These are phyloP conservation scores for Kuraishia molischiana DNA, from an alignment of 805 yeast genomes.

Conservation along the genomic window DNA sequence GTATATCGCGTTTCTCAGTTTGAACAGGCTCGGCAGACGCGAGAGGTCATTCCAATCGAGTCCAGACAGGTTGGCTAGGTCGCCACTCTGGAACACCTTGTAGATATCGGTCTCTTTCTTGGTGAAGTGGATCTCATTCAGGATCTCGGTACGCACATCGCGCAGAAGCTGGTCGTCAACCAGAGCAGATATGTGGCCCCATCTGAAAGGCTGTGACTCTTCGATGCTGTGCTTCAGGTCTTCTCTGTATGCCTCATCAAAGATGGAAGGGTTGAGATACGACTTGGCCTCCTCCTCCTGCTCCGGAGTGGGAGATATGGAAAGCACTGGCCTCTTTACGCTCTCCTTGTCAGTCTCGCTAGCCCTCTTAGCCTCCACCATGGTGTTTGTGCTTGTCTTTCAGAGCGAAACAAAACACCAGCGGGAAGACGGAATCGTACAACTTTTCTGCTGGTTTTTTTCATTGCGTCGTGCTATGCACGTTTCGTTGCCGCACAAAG, in stretches of 20 bases:
- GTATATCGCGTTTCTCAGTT: slow-evolving; percentile 79
- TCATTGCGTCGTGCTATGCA: too few relatives aligned
- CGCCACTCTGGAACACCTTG: slow-evolving; percentile 84
- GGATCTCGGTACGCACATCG: slow-evolving; percentile 77
- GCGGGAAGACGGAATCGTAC: too few relatives aligned
- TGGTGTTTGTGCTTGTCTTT: too few relatives aligned
- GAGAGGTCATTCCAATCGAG: slow-evolving; percentile 66
- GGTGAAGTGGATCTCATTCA: slow-evolving; percentile 78
- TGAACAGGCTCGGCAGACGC: slow-evolving; percentile 64
- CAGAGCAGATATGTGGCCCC: slow-evolving; percentile 76
- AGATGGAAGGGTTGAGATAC: slow-evolving; percentile 19
- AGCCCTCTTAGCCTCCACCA: not conserved
- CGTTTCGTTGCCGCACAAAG: too few relatives aligned
- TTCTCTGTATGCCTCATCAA: slow-evolving; percentile 26
- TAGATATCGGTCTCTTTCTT: slow-evolving; percentile 95
- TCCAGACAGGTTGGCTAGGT: slow-evolving; percentile 85
- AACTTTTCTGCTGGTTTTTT: too few relatives aligned
- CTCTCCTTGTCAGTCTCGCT: not conserved
- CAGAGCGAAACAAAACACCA: too few relatives aligned
- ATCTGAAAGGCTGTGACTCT: slow-evolving; percentile 68
- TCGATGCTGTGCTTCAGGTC: slow-evolving; percentile 32
- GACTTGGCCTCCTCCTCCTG: slow-evolving; percentile 20
- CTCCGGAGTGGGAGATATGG: slow-evolving; percentile 21
- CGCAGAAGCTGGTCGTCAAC: slow-evolving; percentile 71
- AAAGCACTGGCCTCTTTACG: slow-evolving; percentile 3